Evolutionary conservation across 2,329 filamentous ascomycete species (phyloP).

Genomic region (Keithomyces neogunnii): DNA sequence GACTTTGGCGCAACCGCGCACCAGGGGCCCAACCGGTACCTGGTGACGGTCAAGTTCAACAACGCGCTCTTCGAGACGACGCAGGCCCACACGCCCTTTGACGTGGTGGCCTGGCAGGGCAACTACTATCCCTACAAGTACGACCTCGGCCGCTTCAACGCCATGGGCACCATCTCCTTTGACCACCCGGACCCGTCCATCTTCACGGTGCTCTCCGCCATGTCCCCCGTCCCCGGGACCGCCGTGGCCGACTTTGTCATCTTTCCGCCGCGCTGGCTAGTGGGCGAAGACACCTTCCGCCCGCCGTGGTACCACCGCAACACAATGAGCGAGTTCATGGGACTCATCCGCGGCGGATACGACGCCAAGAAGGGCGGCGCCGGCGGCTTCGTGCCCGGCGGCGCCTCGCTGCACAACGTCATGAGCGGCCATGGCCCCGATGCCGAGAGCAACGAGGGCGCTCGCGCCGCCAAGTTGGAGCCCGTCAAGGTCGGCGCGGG

Average conservation of each 20-base stretch:
- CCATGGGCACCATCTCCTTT: constrained; percentile 62
- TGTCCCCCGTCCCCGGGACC: constrained; percentile 59
- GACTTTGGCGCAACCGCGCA: constrained; percentile 34
- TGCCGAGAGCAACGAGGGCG: constrained; percentile 45
- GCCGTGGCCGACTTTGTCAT: constrained; percentile 66
- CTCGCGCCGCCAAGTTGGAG: constrained; percentile 42
- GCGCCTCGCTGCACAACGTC: constrained; percentile 57
- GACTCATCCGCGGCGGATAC: constrained; percentile 47
- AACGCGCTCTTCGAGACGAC: constrained; percentile 54
- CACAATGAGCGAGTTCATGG: constrained; percentile 60
- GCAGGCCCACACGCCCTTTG: constrained; percentile 67
- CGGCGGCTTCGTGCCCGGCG: constrained; percentile 48
- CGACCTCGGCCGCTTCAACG: constrained; percentile 69
- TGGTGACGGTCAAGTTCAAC: constrained; percentile 55
- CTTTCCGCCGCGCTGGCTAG: constrained; percentile 65
- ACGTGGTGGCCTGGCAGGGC: constrained; percentile 75
- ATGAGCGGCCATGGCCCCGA: constrained; percentile 62
- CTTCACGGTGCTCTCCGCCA: constrained; percentile 61
- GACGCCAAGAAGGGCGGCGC: constrained; percentile 49
- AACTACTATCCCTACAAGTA: constrained; percentile 79
- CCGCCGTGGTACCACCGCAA: constrained; percentile 68
- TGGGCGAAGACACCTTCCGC: constrained; percentile 61
- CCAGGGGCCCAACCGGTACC: constrained; percentile 23
- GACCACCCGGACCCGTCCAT: constrained; percentile 76
- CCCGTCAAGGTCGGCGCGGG: constrained; percentile 51